phyloP scores from a whole-genome alignment of 148 eudicot genomes.

The Rhododendron ferrugineum region DNA sequence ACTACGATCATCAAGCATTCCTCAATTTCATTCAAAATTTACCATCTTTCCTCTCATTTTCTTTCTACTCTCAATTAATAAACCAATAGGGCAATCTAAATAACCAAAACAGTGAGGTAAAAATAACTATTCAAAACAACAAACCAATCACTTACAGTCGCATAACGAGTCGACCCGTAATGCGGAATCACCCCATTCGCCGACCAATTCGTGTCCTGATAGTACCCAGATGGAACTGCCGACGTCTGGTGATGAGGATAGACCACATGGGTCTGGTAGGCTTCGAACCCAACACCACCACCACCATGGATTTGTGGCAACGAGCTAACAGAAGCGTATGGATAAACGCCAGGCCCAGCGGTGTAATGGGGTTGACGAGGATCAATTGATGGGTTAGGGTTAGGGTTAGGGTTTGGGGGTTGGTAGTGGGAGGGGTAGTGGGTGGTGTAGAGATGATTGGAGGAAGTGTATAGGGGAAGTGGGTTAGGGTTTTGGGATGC shows the following conservation, averaged over 20 bases:
- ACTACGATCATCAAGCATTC: neutral
- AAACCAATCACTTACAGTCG: constrained; percentile 8
- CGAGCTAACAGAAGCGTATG: neutral
- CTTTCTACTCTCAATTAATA: neutral
- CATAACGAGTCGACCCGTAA: neutral
- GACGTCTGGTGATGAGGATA: constrained; percentile 9
- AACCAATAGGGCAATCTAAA: neutral
- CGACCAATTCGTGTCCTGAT: constrained; percentile 13
- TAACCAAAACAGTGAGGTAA: neutral
- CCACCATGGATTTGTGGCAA: neutral
- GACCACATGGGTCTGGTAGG: constrained; percentile 7
- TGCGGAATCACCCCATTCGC: constrained; percentile 1
- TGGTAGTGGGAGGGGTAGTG: neutral
- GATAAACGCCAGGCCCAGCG: constrained; percentile 19
- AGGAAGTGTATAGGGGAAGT: neutral
- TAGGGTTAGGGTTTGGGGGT: constrained; percentile 4
- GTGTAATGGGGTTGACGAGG: neutral
- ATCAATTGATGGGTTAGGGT: constrained; percentile 8
- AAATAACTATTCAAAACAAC: neutral
- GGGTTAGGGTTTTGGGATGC: constrained; percentile 6
- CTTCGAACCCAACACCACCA: neutral
- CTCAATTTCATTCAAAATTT: neutral
- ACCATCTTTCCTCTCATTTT: neutral
- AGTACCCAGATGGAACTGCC: constrained; percentile 17
- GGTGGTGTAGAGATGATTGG: neutral